Conservation (phyloP, 352 stramenopile genomes). For the Phytophthora pini region DNA sequence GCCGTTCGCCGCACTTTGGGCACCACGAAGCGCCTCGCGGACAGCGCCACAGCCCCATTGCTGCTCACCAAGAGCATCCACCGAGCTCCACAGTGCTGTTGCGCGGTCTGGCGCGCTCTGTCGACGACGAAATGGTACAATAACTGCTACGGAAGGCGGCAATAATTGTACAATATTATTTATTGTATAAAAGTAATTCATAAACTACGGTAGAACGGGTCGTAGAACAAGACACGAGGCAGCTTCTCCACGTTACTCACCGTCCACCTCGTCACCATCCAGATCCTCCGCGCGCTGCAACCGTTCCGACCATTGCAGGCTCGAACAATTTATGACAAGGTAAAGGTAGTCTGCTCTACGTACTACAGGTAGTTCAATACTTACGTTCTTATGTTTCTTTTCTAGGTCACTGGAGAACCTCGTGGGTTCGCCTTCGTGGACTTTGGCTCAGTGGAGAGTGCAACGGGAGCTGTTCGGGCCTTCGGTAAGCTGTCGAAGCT, state of each 20-base stretch:
- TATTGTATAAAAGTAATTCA: constrained; percentile 4
- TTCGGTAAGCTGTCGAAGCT: constrained; percentile 49
- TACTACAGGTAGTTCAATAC: neutral
- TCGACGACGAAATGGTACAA: constrained; percentile 77
- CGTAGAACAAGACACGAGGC: constrained; percentile 8
- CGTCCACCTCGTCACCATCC: constrained; percentile 21
- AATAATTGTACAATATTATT: too few relatives aligned
- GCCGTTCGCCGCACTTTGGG: constrained; percentile 13
- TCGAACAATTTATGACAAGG: constrained; percentile 76
- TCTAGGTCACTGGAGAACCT: constrained; percentile 58
- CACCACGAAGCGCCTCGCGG: constrained; percentile 14
- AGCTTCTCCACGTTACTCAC: constrained; percentile 28
- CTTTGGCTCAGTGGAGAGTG: constrained; percentile 65
- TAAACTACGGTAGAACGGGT: constrained; percentile 21
- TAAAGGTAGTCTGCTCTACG: constrained; percentile 17
- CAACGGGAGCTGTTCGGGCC: constrained; percentile 54
- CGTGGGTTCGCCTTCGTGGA: constrained; percentile 86
- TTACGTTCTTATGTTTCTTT: too few relatives aligned
- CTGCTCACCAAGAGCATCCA: constrained; percentile 22
- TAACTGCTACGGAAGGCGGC: neutral
- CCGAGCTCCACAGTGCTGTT: constrained; percentile 74
- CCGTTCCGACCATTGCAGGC: constrained; percentile 57
- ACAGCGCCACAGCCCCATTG: constrained; percentile 13
- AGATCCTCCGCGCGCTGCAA: constrained; percentile 67
- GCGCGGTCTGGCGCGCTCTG: constrained; percentile 52